Evolutionary conservation across 164 flowering plant genomes (phyloP), one percentile per base, ranked within the genome.

Genomic region (Nymphaea thermarum): DNA sequence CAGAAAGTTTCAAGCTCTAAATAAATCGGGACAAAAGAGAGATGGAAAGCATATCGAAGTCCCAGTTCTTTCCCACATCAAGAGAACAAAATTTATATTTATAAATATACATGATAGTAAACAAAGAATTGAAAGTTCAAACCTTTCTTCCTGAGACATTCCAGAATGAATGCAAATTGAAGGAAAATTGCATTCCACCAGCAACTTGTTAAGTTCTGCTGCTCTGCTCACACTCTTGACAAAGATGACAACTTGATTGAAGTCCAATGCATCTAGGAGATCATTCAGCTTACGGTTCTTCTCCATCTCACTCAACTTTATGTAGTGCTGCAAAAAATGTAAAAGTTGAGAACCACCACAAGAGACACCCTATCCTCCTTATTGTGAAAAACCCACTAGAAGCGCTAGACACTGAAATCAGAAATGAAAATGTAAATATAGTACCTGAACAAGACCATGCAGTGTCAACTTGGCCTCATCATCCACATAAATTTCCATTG

Each of bases 401-500:
- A 25, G 36, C 36, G 36, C 36, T 25, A 25, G 36, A 25, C 36
- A 25, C 36, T 25, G 36, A 25, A 25, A 25, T 45, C 11, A 45
- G 2, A 45, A 45, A 45, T 2, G 53, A 5, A 45, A 45, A 45
- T 45, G 53, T 45, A 61, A 61, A 61, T 41, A 3, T 36, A 15
- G 67, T 77, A 94, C 99, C 96, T 94, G 99, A 44, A 94, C 99
- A 71, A 94, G 96, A 43, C 99, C 99, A 77, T 94, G 99, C 7
- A 94, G 85, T 66, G 99, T 94, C 84, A 94, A 78, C 83, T 94
- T 94, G 64, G 99, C 98, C 73, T 94, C 99, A 68, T 93, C 98
- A 43, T 94, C 99, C 44, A 94, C 99, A 83, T 94, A 94, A 68
- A 94, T 94, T 81, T 94, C 99, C 99, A 94, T 94, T 14, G 99